Evolutionary conservation across 176 grass and related monocot genomes (phyloP), one percentile per base, ranked within the genome.

Genomic region (Bonia amplexicaulis): DNA sequence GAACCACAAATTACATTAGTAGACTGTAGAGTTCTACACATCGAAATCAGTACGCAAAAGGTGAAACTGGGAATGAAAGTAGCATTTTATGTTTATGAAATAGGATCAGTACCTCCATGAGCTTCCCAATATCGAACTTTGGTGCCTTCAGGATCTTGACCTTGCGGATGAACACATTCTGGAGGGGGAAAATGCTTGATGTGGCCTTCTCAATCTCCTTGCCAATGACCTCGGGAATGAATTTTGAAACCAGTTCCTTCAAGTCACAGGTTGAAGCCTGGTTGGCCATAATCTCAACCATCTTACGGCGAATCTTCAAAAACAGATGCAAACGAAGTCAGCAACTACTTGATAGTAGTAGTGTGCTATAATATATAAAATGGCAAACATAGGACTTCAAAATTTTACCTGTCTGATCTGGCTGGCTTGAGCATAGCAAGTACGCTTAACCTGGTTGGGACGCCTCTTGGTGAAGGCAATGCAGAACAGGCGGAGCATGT

Each of bases 131-230:
- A 80, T 97, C 94, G n/a, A 97, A 97, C 51, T 97, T 97, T 0
- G 94, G 94, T 31, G 94, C 85, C 69, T 97, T 97, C 41, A 97
- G 67, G 82, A 97, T 94, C 88, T 97, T 97, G 11, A 90, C 94
- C 77, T 97, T 94, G n/a, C 92, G 87, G 71, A 97, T 90, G 71
- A 90, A 97, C 0, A 97, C 92, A 53, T 97, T 92, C 20, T 97
- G 94, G 9, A 97, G 83, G 0, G 94, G 94, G 29, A 83, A 97
- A 17, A 97, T 97, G 73, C 90, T 82, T 7, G 87, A 78, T 1
- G 94, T 97, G 7, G 92, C 66, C 47, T 97, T 97, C 80, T 97
- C 94, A 7, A 97, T 92, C 80, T 97, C 92, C 67, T 94, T 97
- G 6, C 94, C 94, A 25, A 97, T 97, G 9, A 93, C 88, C 68